Conservation (phyloP, 768 basidiomycete genomes). For the Hysterangium stoloniferum region DNA sequence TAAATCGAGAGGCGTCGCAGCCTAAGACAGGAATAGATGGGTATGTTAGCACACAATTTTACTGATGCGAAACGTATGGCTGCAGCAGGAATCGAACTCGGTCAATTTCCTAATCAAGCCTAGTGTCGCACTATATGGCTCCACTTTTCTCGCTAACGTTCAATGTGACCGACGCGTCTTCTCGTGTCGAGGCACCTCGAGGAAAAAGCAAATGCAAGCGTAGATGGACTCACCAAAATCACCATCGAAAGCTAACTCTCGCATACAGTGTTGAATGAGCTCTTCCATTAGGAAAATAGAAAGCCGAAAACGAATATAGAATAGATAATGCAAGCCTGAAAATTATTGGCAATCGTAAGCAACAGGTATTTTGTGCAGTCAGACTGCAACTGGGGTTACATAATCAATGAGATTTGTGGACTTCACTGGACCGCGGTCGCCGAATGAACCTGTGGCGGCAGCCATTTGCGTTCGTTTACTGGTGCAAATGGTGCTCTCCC, state of each 20-base stretch:
- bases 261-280: conserved; percentile 74
- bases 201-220: conserved; percentile 18
- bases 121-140: too few species aligned
- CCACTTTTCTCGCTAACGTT: too few species aligned
- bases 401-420: too few species aligned
- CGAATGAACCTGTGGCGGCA: too few species aligned
- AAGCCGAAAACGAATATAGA: background rate
- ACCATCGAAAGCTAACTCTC: conserved; percentile 85
- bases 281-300: conserved; percentile 63
- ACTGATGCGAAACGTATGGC: conserved; percentile 14
- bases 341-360: too few species aligned
- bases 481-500: conserved; percentile 6
- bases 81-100: conserved; percentile 12
- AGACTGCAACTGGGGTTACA: too few species aligned
- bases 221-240: conserved; percentile 63
- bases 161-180: too few species aligned
- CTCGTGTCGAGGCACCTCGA: background rate
- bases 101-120: background rate
- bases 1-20: conserved; percentile 62
- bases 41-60: conserved; percentile 6
- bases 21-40: conserved; percentile 36
- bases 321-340: too few species aligned
- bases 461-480: too few species aligned
- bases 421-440: too few species aligned
- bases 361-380: too few species aligned